Evolutionary conservation across 352 stramenopile genomes (phyloP).

Genomic region (Blastocystis sp.): DNA sequence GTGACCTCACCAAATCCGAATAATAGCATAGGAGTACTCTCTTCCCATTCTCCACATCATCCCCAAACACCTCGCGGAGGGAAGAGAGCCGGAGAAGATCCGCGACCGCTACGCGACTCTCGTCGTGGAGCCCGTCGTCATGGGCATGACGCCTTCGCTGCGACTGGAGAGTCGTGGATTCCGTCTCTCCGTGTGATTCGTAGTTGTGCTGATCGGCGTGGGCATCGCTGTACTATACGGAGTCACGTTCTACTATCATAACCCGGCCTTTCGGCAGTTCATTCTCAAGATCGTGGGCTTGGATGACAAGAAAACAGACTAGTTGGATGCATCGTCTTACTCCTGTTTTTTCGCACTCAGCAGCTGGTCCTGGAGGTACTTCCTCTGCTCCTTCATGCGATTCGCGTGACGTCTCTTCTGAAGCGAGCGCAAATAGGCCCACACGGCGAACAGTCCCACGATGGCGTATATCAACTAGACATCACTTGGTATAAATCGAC

Average conservation of each 20-base stretch:
- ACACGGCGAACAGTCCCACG: neutral
- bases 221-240: neutral
- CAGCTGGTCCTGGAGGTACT: neutral
- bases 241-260: neutral
- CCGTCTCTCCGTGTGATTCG: neutral
- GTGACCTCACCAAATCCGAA: neutral
- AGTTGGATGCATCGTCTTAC: neutral
- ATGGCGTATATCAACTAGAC: neutral
- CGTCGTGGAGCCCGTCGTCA: conserved; percentile 9
- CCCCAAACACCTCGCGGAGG: neutral
- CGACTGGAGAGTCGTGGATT: neutral
- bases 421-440: neutral
- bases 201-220: neutral
- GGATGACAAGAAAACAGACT: conserved; percentile 13
- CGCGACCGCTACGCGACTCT: conserved; percentile 4
- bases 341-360: neutral
- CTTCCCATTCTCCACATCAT: conserved; percentile 40
- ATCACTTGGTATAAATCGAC: neutral
- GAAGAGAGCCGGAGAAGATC: neutral
- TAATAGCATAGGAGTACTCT: neutral
- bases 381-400: conserved; percentile 3
- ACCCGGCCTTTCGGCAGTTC: neutral
- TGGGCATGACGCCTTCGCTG: conserved; percentile 7
- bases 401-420: conserved; percentile 17
- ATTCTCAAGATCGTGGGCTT: neutral